phyloP scores from a whole-genome alignment of 768 basidiomycete genomes.

The Suillus discolor region DNA sequence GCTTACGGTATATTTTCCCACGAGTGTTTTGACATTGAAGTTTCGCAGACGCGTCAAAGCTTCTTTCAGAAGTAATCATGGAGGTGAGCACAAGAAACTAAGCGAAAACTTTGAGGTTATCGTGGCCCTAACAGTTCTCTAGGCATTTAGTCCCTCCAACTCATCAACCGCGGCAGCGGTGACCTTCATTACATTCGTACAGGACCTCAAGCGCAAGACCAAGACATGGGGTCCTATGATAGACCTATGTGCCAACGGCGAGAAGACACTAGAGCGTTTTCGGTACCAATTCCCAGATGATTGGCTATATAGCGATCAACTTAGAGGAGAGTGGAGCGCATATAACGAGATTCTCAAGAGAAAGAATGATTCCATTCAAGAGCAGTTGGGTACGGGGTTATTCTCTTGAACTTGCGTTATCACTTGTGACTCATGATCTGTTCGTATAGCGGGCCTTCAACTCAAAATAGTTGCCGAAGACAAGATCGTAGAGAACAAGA shows the following conservation, averaged over 20 bases:
- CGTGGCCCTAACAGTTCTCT: background rate
- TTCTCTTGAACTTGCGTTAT: constrained; percentile 11
- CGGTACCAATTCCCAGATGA: constrained; percentile 96
- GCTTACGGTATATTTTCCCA: constrained; percentile 30
- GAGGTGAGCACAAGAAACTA: constrained; percentile 23
- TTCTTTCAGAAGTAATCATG: constrained; percentile 28
- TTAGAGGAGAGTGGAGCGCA: constrained; percentile 97
- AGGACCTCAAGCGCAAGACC: constrained; percentile 97
- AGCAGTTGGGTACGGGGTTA: constrained; percentile 78
- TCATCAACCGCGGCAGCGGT: constrained; percentile 98
- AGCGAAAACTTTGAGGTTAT: background rate
- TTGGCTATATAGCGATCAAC: constrained; percentile 98
- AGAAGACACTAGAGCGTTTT: constrained; percentile 96
- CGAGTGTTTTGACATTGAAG: constrained; percentile 7
- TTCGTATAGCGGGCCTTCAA: constrained; percentile 82
- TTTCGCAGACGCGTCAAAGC: constrained; percentile 21
- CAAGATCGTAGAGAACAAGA: constrained; percentile 96
- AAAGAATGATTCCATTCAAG: constrained; percentile 98
- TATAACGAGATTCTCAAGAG: constrained; percentile 97
- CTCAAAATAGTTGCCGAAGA: constrained; percentile 99
- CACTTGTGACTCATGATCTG: constrained; percentile 12
- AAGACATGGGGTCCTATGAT: constrained; percentile 97
- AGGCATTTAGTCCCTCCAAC: constrained; percentile 76
- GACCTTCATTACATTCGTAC: constrained; percentile 98
- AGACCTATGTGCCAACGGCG: constrained; percentile 90